Evolutionary conservation across 257 asterid species (phyloP), one percentile per base, ranked within the genome.

Genomic region (Coffea eugenioides): DNA sequence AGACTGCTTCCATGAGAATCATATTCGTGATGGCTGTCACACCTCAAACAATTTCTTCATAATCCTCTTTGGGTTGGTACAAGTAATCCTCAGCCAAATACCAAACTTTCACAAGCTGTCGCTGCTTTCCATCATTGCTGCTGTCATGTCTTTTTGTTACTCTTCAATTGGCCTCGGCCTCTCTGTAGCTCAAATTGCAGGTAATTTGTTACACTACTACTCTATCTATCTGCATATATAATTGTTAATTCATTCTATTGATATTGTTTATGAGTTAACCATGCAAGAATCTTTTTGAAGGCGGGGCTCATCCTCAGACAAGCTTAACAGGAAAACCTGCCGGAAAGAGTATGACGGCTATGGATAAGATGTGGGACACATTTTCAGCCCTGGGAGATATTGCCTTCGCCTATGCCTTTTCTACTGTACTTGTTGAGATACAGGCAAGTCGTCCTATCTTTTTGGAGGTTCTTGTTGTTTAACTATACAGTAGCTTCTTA

Each of bases 321-420:
- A 83, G 90, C 80, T 71, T 93, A 61, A 87, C 90, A 0, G 97
- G 97, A 34, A 69, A 80, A 39, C 90, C 90, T 0, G 20, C 87
- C 27, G 94, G 91, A 77, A 21, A 69, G 2, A 73, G 34, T 8
- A 1, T 72, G 71, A 64, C 97, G 14, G 77, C 76, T 5, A 82
- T 41, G 79, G 90, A 88, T 46, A 93, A 93, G 82, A 88, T 89
- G 91, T 93, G 97, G 97, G 82, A 25, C 77, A 82, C 85, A 73
- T 90, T 86, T 65, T 75, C 90, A 51, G 92, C 96, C 45, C 91
- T 92, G 15, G 97, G 97, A 54, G 82, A 92, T 81, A 88, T 92
- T 78, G 96, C 96, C 25, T 91, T 92, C 51, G 94, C 97, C 36
- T 92, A 89, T 72, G 84, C 92, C 57, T 92, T 92, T 80, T 83